Evolutionary conservation across 768 basidiomycete genomes (phyloP).

Genomic region (Amanita thiersii): DNA sequence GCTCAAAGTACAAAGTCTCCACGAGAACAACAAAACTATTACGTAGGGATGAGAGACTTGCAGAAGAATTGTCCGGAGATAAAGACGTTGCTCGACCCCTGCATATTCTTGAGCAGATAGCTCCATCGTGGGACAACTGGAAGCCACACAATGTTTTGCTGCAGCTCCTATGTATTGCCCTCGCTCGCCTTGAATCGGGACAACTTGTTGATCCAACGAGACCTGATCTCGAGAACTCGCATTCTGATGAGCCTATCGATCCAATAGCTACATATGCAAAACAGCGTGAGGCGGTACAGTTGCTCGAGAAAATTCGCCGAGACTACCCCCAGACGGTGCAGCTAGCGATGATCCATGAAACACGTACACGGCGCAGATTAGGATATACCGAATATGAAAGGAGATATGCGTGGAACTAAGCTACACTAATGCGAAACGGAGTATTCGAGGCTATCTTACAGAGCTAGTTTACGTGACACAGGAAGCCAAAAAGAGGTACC

Average conservation of each 20-base stretch:
- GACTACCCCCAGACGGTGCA: conserved; percentile 41
- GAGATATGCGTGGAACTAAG: conserved; percentile 17
- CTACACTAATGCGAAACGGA: background rate
- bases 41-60: conserved; percentile 13
- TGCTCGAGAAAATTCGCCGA: conserved; percentile 37
- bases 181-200: conserved; percentile 44
- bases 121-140: conserved; percentile 62
- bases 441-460: background rate
- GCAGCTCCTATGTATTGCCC: conserved; percentile 34
- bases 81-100: conserved; percentile 48
- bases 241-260: conserved; percentile 14
- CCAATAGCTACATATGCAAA: background rate
- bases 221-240: conserved; percentile 15
- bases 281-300: conserved; percentile 22
- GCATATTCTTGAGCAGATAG: conserved; percentile 51
- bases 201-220: conserved; percentile 34
- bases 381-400: conserved; percentile 19
- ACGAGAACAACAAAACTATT: conserved; percentile 17
- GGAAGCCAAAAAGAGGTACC: background rate
- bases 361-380: conserved; percentile 19
- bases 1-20: conserved; percentile 1
- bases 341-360: conserved; percentile 25
- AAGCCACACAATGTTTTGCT: conserved; percentile 48
- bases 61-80: conserved; percentile 8
- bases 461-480: background rate